phyloP scores from a whole-genome alignment of 2,329 filamentous ascomycete species.

The Pezicula radicicola region DNA sequence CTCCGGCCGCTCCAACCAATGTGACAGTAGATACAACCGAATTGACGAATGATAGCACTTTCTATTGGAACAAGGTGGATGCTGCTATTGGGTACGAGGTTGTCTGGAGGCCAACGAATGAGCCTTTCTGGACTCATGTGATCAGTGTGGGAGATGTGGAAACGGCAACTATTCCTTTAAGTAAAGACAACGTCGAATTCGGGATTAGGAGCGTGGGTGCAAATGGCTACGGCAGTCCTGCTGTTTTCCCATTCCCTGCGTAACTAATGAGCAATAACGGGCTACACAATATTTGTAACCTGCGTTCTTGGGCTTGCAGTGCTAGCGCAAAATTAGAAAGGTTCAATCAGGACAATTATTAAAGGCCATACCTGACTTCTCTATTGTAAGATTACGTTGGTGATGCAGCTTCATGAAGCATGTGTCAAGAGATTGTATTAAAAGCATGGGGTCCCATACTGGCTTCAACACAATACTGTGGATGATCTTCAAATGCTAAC shows the following conservation, averaged over 20 bases:
- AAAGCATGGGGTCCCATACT: too few relatives aligned
- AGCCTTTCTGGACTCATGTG: constrained; percentile 46
- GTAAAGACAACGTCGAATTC: constrained; percentile 57
- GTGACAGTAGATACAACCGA: constrained; percentile 44
- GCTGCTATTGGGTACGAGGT: constrained; percentile 49
- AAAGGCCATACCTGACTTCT: too few relatives aligned
- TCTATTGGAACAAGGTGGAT: constrained; percentile 45
- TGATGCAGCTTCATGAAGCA: too few relatives aligned
- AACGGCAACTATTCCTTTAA: constrained; percentile 42
- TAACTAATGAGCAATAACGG: too few relatives aligned
- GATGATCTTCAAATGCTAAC: too few relatives aligned
- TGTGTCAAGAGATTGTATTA: too few relatives aligned
- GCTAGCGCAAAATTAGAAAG: too few relatives aligned
- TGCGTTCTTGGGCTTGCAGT: too few relatives aligned
- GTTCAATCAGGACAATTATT: too few relatives aligned
- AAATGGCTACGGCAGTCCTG: constrained; percentile 49
- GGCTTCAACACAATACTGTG: too few relatives aligned
- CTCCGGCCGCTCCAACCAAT: constrained; percentile 46
- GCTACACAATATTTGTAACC: too few relatives aligned
- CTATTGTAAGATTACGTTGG: too few relatives aligned
- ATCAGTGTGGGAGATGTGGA: constrained; percentile 45
- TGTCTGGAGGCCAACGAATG: constrained; percentile 49
- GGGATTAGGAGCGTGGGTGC: constrained; percentile 48
- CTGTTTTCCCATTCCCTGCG: constrained; percentile 11
- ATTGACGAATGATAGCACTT: constrained; percentile 45